Percentiles rank a stretch among this genome's conserved stretches.
phyloP scores from a whole-genome alignment of 495 filamentous ascomycete genomes.

The Penicillium roqueforti region DNA sequence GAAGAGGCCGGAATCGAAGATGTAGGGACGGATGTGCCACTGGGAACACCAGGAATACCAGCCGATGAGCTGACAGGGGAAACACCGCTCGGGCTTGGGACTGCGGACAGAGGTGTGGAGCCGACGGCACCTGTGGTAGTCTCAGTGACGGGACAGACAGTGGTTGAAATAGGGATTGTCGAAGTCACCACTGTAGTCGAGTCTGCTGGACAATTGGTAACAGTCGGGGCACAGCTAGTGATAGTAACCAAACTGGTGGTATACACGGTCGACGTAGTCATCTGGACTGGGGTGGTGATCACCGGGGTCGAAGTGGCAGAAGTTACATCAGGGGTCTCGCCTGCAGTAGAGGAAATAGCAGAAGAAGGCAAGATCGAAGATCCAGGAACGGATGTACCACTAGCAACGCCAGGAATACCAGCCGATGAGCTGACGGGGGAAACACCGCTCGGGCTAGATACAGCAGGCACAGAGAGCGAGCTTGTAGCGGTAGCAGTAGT shows the following conservation, averaged over 20 bases:
- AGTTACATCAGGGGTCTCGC: background rate
- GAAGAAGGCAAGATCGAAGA: background rate
- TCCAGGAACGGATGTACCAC: background rate
- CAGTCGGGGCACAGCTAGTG: slow-evolving; percentile 52
- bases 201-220: slow-evolving; percentile 54
- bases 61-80: background rate
- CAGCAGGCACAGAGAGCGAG: slow-evolving; percentile 5
- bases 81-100: background rate
- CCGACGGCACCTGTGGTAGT: slow-evolving; percentile 19
- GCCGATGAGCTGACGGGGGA: background rate
- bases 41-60: background rate
- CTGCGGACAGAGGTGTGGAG: slow-evolving; percentile 5
- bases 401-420: background rate
- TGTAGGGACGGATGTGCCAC: background rate
- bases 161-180: slow-evolving; percentile 54
- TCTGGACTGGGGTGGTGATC: background rate
- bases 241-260: slow-evolving; percentile 54
- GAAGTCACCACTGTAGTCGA: slow-evolving; percentile 51
- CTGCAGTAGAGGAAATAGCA: background rate
- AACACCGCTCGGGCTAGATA: background rate
- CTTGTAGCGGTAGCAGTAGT: slow-evolving; percentile 20
- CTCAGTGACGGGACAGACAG: slow-evolving; percentile 53
- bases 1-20: background rate
- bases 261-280: slow-evolving; percentile 58
- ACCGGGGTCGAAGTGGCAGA: background rate